Evolutionary conservation across 768 basidiomycete species (phyloP), one percentile per base, ranked within the genome.

Genomic region (Boletus vinaceobasis): DNA sequence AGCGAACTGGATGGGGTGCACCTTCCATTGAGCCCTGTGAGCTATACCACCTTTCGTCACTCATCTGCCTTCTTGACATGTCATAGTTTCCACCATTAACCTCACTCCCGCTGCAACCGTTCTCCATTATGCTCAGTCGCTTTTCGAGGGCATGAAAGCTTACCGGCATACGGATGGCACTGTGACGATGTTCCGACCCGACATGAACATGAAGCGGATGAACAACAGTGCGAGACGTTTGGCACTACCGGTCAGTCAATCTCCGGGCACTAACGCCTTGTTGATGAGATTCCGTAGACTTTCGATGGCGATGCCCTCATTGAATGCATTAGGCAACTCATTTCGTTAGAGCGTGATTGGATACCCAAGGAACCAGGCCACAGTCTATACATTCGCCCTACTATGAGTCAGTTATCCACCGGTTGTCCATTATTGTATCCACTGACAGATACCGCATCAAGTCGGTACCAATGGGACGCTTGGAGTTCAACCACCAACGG

Each of bases 201-300:
- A 97, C 73, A 91, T 92, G 90, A 97, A 98, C 75, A 96, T 98
- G 93, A 86, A 85, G 65, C 85, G 95, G 27, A 94, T 98, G 93
- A 93, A 92, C 74, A 80, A 60, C 43, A 91, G 88, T 64, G 94
- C 95, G 14, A 61, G 73, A 26, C 83, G 95, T 39, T 77, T 93
- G 50, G 90, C 88, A 19, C 69, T 92, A 44, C 90, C 90, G 10
- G 89, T 89, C 56, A 53, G 83, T 72, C 46, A 14, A 38, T 50
- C 23, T 7, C 19, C 19, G 9, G 26, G 7, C 3, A 40, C 35
- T 21, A n/a, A 27, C 35, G n/a, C 11, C 14, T 37, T 26, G 9
- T 36, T 66, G 37, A 66, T 44, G 27, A 36, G 23, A 44, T 43
- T 48, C 3, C 48, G 39, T 43, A 91, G 90, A 81, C 77, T 5